Percentiles rank a stretch among this genome's conserved stretches.
phyloP scores from a whole-genome alignment of 768 basidiomycete genomes.

The Leccinellum luteum region DNA sequence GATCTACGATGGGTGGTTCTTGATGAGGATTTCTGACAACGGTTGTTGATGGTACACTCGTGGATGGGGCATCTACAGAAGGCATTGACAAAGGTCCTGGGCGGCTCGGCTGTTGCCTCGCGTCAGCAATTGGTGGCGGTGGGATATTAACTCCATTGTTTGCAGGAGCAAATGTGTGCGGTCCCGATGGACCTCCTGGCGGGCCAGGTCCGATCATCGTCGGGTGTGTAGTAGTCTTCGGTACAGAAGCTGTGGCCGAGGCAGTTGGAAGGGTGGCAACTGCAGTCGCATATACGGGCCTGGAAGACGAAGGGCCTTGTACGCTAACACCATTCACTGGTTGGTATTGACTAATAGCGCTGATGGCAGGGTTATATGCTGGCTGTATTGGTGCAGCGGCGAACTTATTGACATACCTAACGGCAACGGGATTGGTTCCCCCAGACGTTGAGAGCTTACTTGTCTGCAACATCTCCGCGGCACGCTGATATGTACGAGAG shows the following conservation, averaged over 20 bases:
- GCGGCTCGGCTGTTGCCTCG: slow-evolving; percentile 22
- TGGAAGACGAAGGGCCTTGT: slow-evolving; percentile 12
- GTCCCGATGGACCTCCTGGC: slow-evolving; percentile 5
- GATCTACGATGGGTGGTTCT: slow-evolving; percentile 22
- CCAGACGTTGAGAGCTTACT: slow-evolving; percentile 13
- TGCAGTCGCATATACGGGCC: slow-evolving; percentile 3
- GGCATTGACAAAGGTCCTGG: slow-evolving; percentile 13
- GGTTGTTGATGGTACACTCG: slow-evolving; percentile 10
- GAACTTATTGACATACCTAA: slow-evolving; percentile 9
- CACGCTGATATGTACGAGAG: slow-evolving; percentile 26
- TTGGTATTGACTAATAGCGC: slow-evolving; percentile 10
- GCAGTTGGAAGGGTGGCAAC: neutral
- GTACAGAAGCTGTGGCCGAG: slow-evolving; percentile 2
- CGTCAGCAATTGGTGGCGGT: slow-evolving; percentile 12
- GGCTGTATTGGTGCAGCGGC: slow-evolving; percentile 4
- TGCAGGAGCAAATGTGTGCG: slow-evolving; percentile 4
- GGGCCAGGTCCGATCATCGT: slow-evolving; percentile 6
- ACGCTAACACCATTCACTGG: neutral
- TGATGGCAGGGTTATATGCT: neutral
- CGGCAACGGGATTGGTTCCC: neutral
- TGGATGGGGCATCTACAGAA: slow-evolving; percentile 12
- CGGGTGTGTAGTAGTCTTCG: slow-evolving; percentile 7
- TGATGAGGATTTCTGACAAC: slow-evolving; percentile 17
- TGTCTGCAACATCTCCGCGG: slow-evolving; percentile 22
- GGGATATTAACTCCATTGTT: slow-evolving; percentile 9